Base-by-base conservation (phyloP, 352 stramenopile genomes). In the Phytophthora pisi region DNA sequence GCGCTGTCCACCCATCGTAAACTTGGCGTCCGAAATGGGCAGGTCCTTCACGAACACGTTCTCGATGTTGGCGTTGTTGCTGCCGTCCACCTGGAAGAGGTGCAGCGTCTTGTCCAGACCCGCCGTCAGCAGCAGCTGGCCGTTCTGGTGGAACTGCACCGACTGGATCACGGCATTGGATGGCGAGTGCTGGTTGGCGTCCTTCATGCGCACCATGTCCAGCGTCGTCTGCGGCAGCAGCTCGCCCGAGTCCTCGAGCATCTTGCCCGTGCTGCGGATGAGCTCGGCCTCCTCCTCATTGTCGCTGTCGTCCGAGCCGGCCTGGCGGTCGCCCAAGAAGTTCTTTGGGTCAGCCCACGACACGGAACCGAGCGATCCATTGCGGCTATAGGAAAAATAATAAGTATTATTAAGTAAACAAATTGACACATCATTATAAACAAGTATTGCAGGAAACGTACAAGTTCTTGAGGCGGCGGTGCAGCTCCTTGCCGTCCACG, bases 51-150 rank as follows among this genome's bases (percentile, higher is more conserved):
- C 72, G 46, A 93, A 96, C 15, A 98, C 79, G 62, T 90, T 95
- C 57, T 97, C 86, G 20, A 98, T 79, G 56, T 95, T 97, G 11
- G 75, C 65, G 69, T 98, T 98, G 34, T 72, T 83, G 20, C 80
- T 91, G 59, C 88, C 94, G 58, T 98, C 92, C 38, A 98, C 77
- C 60, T 97, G 90, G 71, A 98, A 98, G 10, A 98, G 75, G 36
- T 95, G 85, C 53, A 98, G 51, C n/a, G 81, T 95, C 72, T 98
- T 98, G 80, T 98, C 95, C 46, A 97, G 81, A 13, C 93, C 93
- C 4, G 88, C 93, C 0, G 94, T 97, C 0, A 98, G 71, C 61
- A 98, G 65, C 16, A 98, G 64, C 57, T 96, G 91, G 16, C 86
- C 81, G 30, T 96, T 94, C 38, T 84, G 64, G 72, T 98, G 93